Conservation (phyloP, 192 early-diverging fungal genomes). For the Mortierella claussenii region DNA sequence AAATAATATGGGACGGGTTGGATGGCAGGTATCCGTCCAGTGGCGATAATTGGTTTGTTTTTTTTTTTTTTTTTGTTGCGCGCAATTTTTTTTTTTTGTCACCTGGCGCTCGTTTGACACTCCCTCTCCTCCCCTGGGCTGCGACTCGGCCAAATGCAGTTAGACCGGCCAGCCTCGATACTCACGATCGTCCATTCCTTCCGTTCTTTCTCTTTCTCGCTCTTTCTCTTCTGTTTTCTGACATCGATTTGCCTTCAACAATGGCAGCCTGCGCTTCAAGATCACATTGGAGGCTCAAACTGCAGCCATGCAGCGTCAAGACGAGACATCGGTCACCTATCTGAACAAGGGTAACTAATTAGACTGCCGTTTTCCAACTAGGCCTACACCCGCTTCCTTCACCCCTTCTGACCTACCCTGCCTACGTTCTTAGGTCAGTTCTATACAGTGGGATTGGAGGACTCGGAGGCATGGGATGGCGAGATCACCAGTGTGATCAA, state of each 20-base stretch:
- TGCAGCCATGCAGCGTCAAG: conserved; percentile 63
- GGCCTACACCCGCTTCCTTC: too few relatives aligned
- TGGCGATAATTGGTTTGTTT: conserved; percentile 2
- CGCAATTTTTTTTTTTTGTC: neutral
- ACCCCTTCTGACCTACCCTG: too few relatives aligned
- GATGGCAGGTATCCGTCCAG: too few relatives aligned
- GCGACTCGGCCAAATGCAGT: too few relatives aligned
- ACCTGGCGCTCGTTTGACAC: too few relatives aligned
- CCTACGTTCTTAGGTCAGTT: conserved; percentile 61
- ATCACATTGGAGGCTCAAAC: conserved; percentile 62
- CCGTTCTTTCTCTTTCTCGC: neutral
- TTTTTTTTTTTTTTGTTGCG: neutral
- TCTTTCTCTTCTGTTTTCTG: neutral
- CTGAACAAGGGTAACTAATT: conserved; percentile 81
- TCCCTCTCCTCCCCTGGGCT: too few relatives aligned
- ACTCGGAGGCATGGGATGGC: conserved; percentile 59
- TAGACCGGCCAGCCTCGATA: too few relatives aligned
- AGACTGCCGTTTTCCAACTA: too few relatives aligned
- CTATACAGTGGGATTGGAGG: conserved; percentile 67
- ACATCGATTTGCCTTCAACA: neutral
- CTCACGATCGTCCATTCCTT: neutral
- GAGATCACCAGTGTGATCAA: conserved; percentile 68
- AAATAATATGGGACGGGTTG: too few relatives aligned
- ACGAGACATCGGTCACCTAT: conserved; percentile 74
- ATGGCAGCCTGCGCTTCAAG: conserved; percentile 44